Conservation (phyloP, 257 asterid genomes). For the Eucommia ulmoides region DNA sequence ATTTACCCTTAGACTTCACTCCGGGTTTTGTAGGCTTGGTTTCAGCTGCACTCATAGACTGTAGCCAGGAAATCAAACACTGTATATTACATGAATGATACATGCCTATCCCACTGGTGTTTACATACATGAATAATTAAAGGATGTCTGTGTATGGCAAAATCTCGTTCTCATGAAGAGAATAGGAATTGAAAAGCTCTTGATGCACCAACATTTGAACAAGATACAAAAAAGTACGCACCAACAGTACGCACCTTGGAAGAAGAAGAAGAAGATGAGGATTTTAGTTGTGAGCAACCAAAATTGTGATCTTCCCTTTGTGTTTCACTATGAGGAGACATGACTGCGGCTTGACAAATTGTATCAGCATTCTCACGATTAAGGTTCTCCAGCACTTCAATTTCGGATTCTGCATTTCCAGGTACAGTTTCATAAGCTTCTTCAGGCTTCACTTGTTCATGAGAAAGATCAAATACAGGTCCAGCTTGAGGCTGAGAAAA, state of each 20-base stretch:
- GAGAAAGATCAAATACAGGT: slow-evolving; percentile 12
- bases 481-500: slow-evolving; percentile 14
- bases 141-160: no score
- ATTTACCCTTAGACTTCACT: slow-evolving; percentile 16
- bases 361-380: slow-evolving; percentile 15
- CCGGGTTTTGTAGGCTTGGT: slow-evolving; percentile 18
- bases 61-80: slow-evolving; percentile 5
- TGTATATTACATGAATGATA: no score
- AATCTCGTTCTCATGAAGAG: no score
- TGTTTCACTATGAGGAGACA: slow-evolving; percentile 8
- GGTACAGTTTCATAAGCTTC: slow-evolving; percentile 11
- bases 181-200: no score
- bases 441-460: slow-evolving; percentile 11
- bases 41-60: slow-evolving; percentile 29
- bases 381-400: slow-evolving; percentile 13
- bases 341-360: slow-evolving; percentile 9
- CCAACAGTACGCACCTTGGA: slow-evolving; percentile 23
- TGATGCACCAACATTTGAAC: neutral
- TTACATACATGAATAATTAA: no score
- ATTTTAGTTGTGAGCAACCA: slow-evolving; percentile 6
- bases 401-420: slow-evolving; percentile 7
- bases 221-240: neutral
- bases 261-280: no score
- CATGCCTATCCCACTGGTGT: no score
- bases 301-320: slow-evolving; percentile 14